These are phyloP conservation scores for Infundibulicybe gibba DNA, from an alignment of 768 basidiomycete species.

Conservation along the genomic window DNA sequence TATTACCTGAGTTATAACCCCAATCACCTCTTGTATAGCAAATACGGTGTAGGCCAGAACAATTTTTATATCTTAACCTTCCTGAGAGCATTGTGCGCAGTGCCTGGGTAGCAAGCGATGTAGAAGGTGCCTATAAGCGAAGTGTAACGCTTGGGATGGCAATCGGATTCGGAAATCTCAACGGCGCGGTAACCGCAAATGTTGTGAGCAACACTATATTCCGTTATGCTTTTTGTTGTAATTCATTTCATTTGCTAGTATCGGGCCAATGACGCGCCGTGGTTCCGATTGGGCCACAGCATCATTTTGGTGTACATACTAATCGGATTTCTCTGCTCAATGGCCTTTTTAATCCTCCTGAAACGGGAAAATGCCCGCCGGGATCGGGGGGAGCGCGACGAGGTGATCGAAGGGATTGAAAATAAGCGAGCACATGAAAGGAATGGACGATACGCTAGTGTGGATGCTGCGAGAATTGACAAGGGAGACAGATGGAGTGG, in stretches of 20 bases:
- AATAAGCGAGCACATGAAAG: too few relatives aligned
- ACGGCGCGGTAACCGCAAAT: constrained; percentile 66
- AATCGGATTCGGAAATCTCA: constrained; percentile 66
- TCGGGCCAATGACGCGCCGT: constrained; percentile 58
- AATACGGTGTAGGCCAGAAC: constrained; percentile 50
- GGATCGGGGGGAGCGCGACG: constrained; percentile 66
- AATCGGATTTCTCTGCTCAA: constrained; percentile 55
- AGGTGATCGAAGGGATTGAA: constrained; percentile 50
- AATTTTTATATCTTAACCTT: neutral
- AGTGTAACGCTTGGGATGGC: constrained; percentile 67
- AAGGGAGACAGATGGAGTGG: constrained; percentile 78
- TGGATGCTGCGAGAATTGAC: constrained; percentile 51
- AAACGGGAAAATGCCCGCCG: constrained; percentile 57
- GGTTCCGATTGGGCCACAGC: constrained; percentile 68
- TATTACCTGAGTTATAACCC: neutral
- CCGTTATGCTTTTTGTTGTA: too few relatives aligned
- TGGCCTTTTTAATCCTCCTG: constrained; percentile 43
- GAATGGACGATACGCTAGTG: constrained; percentile 51
- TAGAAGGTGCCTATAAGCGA: constrained; percentile 74
- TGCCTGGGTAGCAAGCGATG: constrained; percentile 70
- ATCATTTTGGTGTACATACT: constrained; percentile 68
- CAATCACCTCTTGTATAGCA: constrained; percentile 20
- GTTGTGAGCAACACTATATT: constrained; percentile 46
- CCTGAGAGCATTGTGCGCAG: constrained; percentile 26
- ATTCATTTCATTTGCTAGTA: constrained; percentile 53